phyloP scores from a whole-genome alignment of 2,329 filamentous ascomycete genomes.

The Colletotrichum brevisporum region DNA sequence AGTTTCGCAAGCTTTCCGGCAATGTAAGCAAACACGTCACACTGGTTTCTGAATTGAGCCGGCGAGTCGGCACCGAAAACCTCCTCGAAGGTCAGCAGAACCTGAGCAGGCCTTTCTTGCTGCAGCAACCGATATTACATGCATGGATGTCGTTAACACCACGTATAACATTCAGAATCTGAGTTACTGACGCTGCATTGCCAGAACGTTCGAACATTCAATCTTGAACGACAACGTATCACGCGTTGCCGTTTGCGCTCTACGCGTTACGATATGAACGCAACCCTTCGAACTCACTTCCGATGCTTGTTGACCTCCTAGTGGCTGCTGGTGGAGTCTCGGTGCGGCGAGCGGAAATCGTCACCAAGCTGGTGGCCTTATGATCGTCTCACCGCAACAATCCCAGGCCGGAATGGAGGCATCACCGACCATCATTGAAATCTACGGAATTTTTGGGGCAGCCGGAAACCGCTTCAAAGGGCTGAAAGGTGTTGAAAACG shows the following conservation, averaged over 20 bases:
- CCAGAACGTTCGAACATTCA: conserved; percentile 88
- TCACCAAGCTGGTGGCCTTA: conserved; percentile 87
- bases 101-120: conserved; percentile 96
- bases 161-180: not conserved
- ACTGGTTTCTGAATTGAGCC: conserved; percentile 91
- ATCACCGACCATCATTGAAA: conserved; percentile 93
- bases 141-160: no score
- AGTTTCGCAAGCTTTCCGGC: conserved; percentile 95
- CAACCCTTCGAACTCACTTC: conserved; percentile 84
- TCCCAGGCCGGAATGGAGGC: conserved; percentile 82
- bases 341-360: conserved; percentile 80
- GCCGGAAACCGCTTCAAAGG: conserved; percentile 92
- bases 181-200: not conserved
- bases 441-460: conserved; percentile 91
- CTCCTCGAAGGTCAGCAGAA: conserved; percentile 98
- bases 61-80: conserved; percentile 86
- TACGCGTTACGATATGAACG: conserved; percentile 95
- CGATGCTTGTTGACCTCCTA: conserved; percentile 89
- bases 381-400: conserved; percentile 88
- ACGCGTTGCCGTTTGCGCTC: no score
- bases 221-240: no score
- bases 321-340: conserved; percentile 86
- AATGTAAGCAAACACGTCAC: conserved; percentile 99
- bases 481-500: conserved; percentile 97
- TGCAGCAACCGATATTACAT: no score